These are phyloP conservation scores for Penicillium cataractarum DNA, from an alignment of 495 filamentous ascomycete genomes.

Conservation along the genomic window DNA sequence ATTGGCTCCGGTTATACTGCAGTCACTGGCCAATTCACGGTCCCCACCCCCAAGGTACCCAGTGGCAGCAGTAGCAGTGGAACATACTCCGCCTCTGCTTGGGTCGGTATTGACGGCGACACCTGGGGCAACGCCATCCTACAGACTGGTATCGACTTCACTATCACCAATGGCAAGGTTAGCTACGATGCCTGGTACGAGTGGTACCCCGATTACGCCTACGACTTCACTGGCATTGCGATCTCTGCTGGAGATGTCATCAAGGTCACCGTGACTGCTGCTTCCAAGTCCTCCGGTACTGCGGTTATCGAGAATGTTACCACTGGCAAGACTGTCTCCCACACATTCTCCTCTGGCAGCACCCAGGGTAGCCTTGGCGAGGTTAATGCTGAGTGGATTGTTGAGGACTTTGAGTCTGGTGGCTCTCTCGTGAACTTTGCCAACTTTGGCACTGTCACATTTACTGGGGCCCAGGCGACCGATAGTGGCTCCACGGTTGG, in stretches of 20 bases:
- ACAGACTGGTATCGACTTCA: conserved; percentile 62
- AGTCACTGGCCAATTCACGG: conserved; percentile 53
- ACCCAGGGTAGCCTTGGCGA: conserved; percentile 24
- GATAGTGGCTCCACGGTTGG: conserved; percentile 34
- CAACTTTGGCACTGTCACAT: conserved; percentile 56
- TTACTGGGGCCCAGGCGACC: conserved; percentile 42
- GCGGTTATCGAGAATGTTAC: conserved; percentile 54
- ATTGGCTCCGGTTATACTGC: conserved; percentile 46
- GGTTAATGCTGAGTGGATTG: conserved; percentile 63
- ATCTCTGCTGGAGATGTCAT: conserved; percentile 59
- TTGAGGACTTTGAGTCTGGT: conserved; percentile 57
- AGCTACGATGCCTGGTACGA: conserved; percentile 62
- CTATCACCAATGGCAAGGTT: conserved; percentile 33
- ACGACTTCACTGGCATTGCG: conserved; percentile 51
- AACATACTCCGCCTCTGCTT: conserved; percentile 57
- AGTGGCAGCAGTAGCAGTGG: conserved; percentile 38
- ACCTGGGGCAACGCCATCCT: conserved; percentile 57
- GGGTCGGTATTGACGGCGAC: conserved; percentile 62
- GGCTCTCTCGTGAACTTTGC: conserved; percentile 53
- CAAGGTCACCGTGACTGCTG: conserved; percentile 52
- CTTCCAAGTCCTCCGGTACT: conserved; percentile 46
- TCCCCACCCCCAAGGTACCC: conserved; percentile 50
- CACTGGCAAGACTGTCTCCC: conserved; percentile 52
- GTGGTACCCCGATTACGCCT: conserved; percentile 59
- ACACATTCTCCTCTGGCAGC: conserved; percentile 44